A percentile compares a stretch with the other conserved stretches of the same genome.
Conservation (phyloP, 176 grass and related monocot genomes). For the Triticum dicoccoides region DNA sequence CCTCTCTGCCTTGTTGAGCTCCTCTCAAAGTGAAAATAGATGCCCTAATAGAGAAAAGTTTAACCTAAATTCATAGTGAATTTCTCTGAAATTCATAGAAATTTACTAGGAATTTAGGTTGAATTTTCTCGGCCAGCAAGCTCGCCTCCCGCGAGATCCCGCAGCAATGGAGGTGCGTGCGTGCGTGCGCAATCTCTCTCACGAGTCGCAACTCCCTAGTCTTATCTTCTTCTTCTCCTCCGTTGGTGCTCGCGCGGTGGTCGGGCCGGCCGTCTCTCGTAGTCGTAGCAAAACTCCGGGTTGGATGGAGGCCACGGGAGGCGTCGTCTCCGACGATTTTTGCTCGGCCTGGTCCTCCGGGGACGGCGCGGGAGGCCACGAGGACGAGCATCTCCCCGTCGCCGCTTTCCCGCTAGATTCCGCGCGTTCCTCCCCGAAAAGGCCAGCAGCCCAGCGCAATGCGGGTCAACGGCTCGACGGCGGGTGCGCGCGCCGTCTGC, state of each 20-base stretch:
- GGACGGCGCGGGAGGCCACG: background rate
- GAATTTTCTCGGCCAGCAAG: background rate
- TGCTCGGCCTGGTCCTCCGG: background rate
- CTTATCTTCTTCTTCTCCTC: too few species aligned
- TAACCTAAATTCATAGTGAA: too few species aligned
- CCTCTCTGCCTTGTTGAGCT: too few species aligned
- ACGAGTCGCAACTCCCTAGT: too few species aligned
- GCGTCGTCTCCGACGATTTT: background rate
- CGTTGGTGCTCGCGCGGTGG: background rate
- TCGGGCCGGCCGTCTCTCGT: background rate
- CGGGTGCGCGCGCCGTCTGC: background rate
- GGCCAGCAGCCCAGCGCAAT: background rate
- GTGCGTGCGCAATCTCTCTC: background rate
- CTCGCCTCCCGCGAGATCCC: constrained; percentile 8
- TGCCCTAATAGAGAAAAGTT: too few species aligned
- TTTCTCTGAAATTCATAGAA: too few species aligned
- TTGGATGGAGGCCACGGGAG: background rate
- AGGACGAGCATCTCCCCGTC: background rate
- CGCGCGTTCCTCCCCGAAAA: background rate
- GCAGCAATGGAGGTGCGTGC: constrained; percentile 46
- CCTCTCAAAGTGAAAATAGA: too few species aligned
- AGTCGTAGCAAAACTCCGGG: background rate
- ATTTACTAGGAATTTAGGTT: too few species aligned
- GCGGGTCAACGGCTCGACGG: background rate
- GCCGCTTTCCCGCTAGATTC: background rate